Percentiles rank a stretch among this genome's conserved stretches.
phyloP scores from a whole-genome alignment of 176 grass and related monocot species.

The Oryza brachyantha region DNA sequence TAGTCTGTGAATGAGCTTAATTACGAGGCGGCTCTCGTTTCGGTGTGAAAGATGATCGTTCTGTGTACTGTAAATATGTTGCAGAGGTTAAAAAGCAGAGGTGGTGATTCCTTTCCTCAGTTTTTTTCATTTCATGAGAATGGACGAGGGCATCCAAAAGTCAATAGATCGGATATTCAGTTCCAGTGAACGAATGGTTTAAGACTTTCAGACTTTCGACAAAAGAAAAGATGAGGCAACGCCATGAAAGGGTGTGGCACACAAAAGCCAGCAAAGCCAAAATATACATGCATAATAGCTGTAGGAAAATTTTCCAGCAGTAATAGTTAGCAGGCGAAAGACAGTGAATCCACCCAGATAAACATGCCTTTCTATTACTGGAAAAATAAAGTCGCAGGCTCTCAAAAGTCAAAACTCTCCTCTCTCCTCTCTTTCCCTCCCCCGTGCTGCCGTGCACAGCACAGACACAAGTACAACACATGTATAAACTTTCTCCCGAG shows the following conservation, averaged over 20 bases:
- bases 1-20: constrained; percentile 22
- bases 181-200: background rate
- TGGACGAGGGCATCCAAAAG: no score
- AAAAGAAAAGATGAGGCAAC: no score
- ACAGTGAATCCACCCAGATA: background rate
- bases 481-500: background rate
- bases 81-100: background rate
- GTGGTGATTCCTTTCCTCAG: background rate
- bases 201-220: no score
- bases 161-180: background rate
- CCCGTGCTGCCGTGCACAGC: background rate
- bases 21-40: constrained; percentile 23
- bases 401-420: background rate
- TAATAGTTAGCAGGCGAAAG: no score
- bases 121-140: background rate
- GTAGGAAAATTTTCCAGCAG: no score
- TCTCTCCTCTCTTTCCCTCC: background rate
- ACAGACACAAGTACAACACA: background rate
- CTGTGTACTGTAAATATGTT: constrained; percentile 33
- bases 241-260: no score
- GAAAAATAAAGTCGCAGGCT: background rate
- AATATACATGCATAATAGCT: no score
- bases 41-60: background rate
- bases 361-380: background rate
- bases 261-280: no score